These are phyloP conservation scores for Mycocentrospora acerina DNA, from an alignment of 2,329 filamentous ascomycete species.

Conservation along the genomic window DNA sequence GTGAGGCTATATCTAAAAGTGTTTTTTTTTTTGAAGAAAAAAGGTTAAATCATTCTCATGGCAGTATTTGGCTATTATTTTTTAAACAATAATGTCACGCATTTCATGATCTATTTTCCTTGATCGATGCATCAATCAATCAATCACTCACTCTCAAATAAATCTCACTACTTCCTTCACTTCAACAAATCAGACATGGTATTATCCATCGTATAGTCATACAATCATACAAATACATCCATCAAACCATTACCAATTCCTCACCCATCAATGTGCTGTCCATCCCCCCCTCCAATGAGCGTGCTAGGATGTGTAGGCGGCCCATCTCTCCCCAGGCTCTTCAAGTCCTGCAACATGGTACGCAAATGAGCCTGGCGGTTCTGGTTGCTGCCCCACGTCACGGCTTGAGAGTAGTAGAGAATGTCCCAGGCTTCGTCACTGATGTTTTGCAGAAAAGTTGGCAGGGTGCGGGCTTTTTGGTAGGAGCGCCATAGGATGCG, in stretches of 20 bases:
- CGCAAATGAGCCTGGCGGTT: conserved; percentile 34
- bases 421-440: conserved; percentile 42
- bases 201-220: too few relatives aligned
- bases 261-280: conserved; percentile 1
- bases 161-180: too few relatives aligned
- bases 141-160: too few relatives aligned
- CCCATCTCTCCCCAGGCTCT: conserved; percentile 33
- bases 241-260: not conserved
- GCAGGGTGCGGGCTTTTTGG: conserved; percentile 32
- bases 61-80: too few relatives aligned
- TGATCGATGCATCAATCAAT: too few relatives aligned
- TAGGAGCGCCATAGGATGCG: conserved; percentile 42
- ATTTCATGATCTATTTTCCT: too few relatives aligned
- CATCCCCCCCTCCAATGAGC: conserved; percentile 8
- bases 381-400: conserved; percentile 37
- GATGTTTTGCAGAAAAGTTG: conserved; percentile 35
- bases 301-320: conserved; percentile 37
- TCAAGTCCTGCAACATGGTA: conserved; percentile 31
- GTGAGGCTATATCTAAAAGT: too few relatives aligned
- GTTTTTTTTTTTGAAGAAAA: too few relatives aligned
- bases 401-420: conserved; percentile 41
- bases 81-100: too few relatives aligned
- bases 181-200: too few relatives aligned
- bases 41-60: too few relatives aligned
- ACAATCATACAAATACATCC: not conserved